Conservation (phyloP, 352 stramenopile genomes). For the Albugo candida region DNA sequence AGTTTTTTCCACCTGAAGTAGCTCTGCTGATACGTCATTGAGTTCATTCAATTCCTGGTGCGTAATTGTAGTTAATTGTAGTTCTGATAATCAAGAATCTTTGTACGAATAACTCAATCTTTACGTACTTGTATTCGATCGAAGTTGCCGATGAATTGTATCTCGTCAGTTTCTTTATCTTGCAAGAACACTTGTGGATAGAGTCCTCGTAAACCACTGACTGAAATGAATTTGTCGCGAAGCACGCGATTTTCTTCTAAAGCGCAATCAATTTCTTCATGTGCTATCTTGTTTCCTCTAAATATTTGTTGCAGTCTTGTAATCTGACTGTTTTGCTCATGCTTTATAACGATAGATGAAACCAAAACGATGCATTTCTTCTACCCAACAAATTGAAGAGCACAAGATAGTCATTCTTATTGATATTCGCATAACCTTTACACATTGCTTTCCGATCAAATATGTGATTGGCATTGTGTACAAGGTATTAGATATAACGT, state of each 20-base stretch:
- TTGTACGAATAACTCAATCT: background rate
- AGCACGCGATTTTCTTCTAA: constrained; percentile 53
- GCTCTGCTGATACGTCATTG: constrained; percentile 51
- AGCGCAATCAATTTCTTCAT: constrained; percentile 60
- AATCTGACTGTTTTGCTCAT: constrained; percentile 67
- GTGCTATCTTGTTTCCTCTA: constrained; percentile 46
- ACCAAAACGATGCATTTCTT: constrained; percentile 38
- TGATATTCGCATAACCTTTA: too few species aligned
- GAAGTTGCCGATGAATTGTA: constrained; percentile 61
- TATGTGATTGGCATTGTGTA: too few species aligned
- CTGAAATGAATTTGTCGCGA: constrained; percentile 58
- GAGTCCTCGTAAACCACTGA: constrained; percentile 60
- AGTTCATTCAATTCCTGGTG: constrained; percentile 63
- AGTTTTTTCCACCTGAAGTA: constrained; percentile 61
- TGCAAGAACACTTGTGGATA: constrained; percentile 76
- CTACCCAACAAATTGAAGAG: background rate
- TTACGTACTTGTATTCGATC: constrained; percentile 48
- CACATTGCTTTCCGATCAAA: too few species aligned
- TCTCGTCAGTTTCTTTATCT: constrained; percentile 19
- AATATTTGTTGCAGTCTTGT: constrained; percentile 44
- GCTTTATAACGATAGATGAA: constrained; percentile 51
- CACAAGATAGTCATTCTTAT: too few species aligned
- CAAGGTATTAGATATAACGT: too few species aligned
- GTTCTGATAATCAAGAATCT: background rate
- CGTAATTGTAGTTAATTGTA: background rate